These are phyloP conservation scores for Suillus luteus DNA, from an alignment of 768 basidiomycete genomes.

Conservation along the genomic window DNA sequence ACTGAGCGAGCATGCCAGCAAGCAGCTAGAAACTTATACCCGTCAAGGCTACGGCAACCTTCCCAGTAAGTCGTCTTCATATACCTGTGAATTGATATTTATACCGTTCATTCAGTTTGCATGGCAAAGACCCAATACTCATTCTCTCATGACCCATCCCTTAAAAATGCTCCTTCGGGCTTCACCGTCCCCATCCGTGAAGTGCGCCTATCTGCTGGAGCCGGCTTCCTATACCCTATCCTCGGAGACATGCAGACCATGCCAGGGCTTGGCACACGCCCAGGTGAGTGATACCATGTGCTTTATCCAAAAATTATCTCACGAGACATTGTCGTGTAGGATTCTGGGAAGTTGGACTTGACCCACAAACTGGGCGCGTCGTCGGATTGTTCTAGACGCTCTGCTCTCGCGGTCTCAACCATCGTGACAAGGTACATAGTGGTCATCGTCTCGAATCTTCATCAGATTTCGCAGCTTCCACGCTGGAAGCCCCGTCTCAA, in stretches of 20 bases:
- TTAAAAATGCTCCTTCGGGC: conserved; percentile 89
- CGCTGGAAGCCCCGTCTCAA: conserved; percentile 36
- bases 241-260: conserved; percentile 98
- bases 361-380: conserved; percentile 77
- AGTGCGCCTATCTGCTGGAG: conserved; percentile 87
- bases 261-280: conserved; percentile 93
- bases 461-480: conserved; percentile 23
- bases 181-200: conserved; percentile 92
- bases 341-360: conserved; percentile 89
- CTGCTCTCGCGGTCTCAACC: conserved; percentile 24
- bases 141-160: conserved; percentile 90
- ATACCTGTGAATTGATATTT: conserved; percentile 11
- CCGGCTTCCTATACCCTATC: conserved; percentile 94
- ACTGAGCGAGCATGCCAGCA: conserved; percentile 80
- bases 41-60: conserved; percentile 81
- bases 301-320: conserved; percentile 10
- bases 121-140: conserved; percentile 99
- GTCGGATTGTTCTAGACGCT: conserved; percentile 75
- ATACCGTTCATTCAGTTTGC: conserved; percentile 59
- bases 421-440: conserved; percentile 14
- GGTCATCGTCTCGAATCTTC: conserved; percentile 18
- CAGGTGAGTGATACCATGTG: conserved; percentile 50
- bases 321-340: conserved; percentile 41
- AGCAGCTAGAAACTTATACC: conserved; percentile 90
- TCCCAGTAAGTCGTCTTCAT: conserved; percentile 58